phyloP scores from a whole-genome alignment of 768 basidiomycete genomes.

The Collybia mongolica region DNA sequence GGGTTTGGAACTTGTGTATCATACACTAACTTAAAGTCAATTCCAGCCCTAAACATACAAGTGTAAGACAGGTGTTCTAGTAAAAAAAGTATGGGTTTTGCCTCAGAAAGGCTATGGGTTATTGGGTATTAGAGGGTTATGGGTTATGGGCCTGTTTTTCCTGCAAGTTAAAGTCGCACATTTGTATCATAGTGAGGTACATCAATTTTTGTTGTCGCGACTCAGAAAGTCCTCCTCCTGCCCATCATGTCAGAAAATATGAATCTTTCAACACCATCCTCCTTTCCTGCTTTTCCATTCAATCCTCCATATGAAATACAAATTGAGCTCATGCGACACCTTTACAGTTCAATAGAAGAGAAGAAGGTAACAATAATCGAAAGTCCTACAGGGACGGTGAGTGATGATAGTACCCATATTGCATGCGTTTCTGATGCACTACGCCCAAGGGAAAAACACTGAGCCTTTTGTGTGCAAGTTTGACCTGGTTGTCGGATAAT shows the following conservation, averaged over 20 bases:
- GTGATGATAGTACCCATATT: constrained; percentile 12
- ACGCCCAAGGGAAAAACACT: constrained; percentile 76
- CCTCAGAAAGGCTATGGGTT: too few species aligned
- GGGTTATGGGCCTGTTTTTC: too few species aligned
- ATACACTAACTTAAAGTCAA: too few species aligned
- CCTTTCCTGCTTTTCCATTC: constrained; percentile 84
- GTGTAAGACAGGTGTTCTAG: too few species aligned
- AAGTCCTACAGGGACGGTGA: constrained; percentile 86
- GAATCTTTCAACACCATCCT: constrained; percentile 58
- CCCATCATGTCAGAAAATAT: constrained; percentile 18
- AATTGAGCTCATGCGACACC: constrained; percentile 80
- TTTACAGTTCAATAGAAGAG: constrained; percentile 79
- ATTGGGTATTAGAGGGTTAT: too few species aligned
- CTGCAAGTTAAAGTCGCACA: too few species aligned
- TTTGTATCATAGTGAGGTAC: too few species aligned
- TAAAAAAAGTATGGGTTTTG: too few species aligned
- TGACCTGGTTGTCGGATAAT: constrained; percentile 76
- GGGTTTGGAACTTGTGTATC: too few species aligned
- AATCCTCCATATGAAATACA: constrained; percentile 84
- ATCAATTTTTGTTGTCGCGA: too few species aligned
- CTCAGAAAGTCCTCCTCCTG: too few species aligned
- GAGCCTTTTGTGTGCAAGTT: constrained; percentile 70
- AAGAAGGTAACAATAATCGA: constrained; percentile 80
- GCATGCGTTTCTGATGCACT: not conserved
- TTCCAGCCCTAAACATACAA: too few species aligned